These are phyloP conservation scores for Chaetomidium leptoderma DNA, from an alignment of 495 filamentous ascomycete species.

Conservation along the genomic window DNA sequence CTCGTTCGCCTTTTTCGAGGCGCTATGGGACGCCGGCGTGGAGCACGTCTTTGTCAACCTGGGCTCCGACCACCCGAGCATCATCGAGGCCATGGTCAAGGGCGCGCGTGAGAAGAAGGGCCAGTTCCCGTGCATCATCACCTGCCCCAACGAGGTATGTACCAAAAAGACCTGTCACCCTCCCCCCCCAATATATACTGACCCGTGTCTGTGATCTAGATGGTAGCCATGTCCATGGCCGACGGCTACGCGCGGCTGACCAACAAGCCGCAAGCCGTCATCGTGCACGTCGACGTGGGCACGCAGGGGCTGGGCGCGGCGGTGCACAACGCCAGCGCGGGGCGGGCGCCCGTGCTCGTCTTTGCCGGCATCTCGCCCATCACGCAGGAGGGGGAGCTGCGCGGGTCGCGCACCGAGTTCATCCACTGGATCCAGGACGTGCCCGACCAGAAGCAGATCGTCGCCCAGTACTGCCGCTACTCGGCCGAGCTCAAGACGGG, in stretches of 20 bases:
- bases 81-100: constrained; percentile 95
- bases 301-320: constrained; percentile 86
- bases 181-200: background rate
- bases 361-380: constrained; percentile 89
- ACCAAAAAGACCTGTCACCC: no score
- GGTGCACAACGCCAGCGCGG: constrained; percentile 85
- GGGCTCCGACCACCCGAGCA: constrained; percentile 87
- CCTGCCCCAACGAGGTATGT: constrained; percentile 81
- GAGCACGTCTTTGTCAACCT: constrained; percentile 91
- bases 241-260: constrained; percentile 91
- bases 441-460: constrained; percentile 87
- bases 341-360: constrained; percentile 80
- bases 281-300: constrained; percentile 94
- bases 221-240: constrained; percentile 96
- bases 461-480: constrained; percentile 93
- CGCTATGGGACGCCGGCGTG: constrained; percentile 86
- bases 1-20: constrained; percentile 86
- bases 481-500: constrained; percentile 85
- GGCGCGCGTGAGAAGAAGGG: constrained; percentile 61
- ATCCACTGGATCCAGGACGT: constrained; percentile 99
- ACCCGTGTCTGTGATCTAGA: constrained; percentile 48
- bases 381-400: constrained; percentile 85
- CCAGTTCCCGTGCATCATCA: constrained; percentile 81
- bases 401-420: constrained; percentile 85
- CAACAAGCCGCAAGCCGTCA: constrained; percentile 80